Conservation (phyloP, 345 rosid genomes). For the Physaria fendleri region DNA sequence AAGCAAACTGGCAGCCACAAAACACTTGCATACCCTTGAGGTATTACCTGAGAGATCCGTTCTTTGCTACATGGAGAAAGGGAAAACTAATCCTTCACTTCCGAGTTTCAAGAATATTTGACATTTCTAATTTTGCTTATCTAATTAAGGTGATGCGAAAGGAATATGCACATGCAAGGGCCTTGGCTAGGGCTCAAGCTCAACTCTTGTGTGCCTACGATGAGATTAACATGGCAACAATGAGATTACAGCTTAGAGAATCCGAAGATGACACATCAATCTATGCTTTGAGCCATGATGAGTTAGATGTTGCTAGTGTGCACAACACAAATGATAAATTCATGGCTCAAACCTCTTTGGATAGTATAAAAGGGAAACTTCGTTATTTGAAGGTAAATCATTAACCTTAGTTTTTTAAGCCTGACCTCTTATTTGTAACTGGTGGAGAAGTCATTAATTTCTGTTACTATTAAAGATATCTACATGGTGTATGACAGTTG, state of each 20-base stretch:
- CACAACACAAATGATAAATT: constrained; percentile 73
- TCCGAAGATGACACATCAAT: constrained; percentile 65
- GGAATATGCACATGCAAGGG: constrained; percentile 77
- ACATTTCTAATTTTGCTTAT: constrained; percentile 15
- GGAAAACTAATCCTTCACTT: background rate
- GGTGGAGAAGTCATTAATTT: background rate
- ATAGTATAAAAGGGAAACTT: constrained; percentile 70
- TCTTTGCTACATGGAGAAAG: background rate
- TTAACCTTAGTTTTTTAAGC: background rate
- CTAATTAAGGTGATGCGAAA: constrained; percentile 70
- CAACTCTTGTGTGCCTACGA: constrained; percentile 78
- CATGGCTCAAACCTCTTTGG: constrained; percentile 50
- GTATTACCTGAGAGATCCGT: constrained; percentile 32
- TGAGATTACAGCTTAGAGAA: constrained; percentile 72
- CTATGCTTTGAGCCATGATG: constrained; percentile 67
- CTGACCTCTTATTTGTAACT: background rate
- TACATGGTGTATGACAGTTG: background rate
- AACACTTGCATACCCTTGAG: constrained; percentile 74
- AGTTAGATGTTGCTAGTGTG: constrained; percentile 70
- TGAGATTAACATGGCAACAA: constrained; percentile 90
- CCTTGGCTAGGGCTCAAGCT: constrained; percentile 79
- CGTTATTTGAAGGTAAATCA: constrained; percentile 78
- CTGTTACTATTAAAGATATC: background rate
- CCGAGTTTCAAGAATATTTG: constrained; percentile 25
- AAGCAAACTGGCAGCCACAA: constrained; percentile 48